Base-by-base conservation (phyloP, 2,329 filamentous ascomycete genomes). In the Aureobasidium subglaciale region DNA sequence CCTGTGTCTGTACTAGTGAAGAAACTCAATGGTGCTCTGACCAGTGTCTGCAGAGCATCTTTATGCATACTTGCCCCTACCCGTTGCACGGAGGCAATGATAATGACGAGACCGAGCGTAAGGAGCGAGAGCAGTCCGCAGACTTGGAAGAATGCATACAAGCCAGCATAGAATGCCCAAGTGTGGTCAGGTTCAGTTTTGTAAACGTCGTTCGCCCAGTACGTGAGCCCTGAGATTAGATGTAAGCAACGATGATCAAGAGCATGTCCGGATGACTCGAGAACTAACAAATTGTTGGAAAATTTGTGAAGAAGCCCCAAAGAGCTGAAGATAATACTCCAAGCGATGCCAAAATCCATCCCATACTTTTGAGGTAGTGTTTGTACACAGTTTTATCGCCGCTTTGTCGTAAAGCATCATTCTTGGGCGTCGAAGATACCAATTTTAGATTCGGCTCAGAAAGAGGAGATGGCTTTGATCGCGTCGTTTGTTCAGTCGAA, bases 321-420 rank as follows among this genome's bases (percentile, higher is more conserved):
- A 42, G 40, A 10, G 40, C 40, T n/a, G 40, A 22, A 15, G 11
- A 42, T 13, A 42, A 42, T 9, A 42, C 13, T 10, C 13, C 40
- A 10, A 42, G 40, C 9, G 10, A 3, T 8, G 40, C 40, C 24
- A 27, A n/a, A 9, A 27, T 11, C 40, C 40, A 42, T 13, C 43
- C 43, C 43, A 48, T 48, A 10, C 10, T 25, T 20, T 48, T 48
- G 1, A 48, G 15, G 20, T 48, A 48, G 16, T 48, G 43, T 16
- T 20, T 48, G 43, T 48, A 40, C 61, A 59, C 61, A 58, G 59
- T 60, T 55, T 54, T 55, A 5, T 59, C 30, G 55, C 58, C 41
- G 46, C 57, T 34, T 65, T 67, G 50, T 6, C 40, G 25, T 20
- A 25, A 5, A 20, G 50, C 16, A 8, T 29, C 7, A 6, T 16